Base-by-base conservation (phyloP, 371 early-diverging fungal genomes). In the Apophysomyces trapeziformis region DNA sequence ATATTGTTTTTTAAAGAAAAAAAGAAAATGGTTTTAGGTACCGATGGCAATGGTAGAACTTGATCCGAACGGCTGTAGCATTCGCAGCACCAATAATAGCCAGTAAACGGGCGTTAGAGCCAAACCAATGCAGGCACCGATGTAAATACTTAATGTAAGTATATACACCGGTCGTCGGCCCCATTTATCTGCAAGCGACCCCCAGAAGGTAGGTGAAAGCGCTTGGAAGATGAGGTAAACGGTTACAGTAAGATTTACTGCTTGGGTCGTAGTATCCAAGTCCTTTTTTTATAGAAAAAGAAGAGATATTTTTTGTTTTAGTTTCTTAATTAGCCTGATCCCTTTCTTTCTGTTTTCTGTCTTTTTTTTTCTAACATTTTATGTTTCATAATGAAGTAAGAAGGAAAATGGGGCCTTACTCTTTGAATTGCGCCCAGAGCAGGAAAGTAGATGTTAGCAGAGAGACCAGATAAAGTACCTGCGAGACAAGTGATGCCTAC, bases 1-100 rank as follows among this genome's bases (percentile, higher is more conserved):
- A 26, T 26, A 26, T 26, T 26, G 32, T 2, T 26, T 26, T 43
- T n/a, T 47, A 44, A 46, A 61, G 37, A 46, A 14, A 45, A n/a
- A 1, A 12, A 41, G 8, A 16, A 8, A 39, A 39, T 13, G 32
- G 21, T 7, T 60, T 43, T 21, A 11, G 38, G 35, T 39, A 58
- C 88, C 88, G 1, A 87, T 79, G 8, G 87, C 77, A 41, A 87
- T 77, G 7, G 84, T 87, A 0, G 89, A 85, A 38, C 85, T 84
- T 4, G 85, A 69, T 1, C 90, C 89, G 14, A 80, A 80, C 1
- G 87, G 78, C 67, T 90, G 90, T 35, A 90, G 67, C 45, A 86
- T 73, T 2, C 90, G 86, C 67, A 85, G 76, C n/a, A 74, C 75
- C 43, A 89, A 71, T 39, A 90, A 75, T 47, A 81, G 73, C 11